phyloP scores from a whole-genome alignment of 1,284 basidiomycete genomes.

The Apiotrichum montevideense region DNA sequence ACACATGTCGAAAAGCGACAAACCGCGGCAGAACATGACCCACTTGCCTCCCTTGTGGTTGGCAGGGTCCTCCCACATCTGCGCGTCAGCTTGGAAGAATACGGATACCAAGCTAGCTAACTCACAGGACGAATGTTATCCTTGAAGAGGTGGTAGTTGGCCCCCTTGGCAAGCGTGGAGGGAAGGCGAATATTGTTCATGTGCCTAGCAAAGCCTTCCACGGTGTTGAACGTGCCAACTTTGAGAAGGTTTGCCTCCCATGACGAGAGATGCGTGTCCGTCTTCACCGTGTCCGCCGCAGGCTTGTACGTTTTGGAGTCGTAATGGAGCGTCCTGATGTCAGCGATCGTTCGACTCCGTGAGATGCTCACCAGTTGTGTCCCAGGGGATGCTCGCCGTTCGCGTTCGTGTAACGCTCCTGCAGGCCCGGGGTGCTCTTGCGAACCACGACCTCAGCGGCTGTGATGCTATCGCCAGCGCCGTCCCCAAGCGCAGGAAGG shows the following conservation, averaged over 20 bases:
- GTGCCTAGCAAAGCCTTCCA: conserved; percentile 86
- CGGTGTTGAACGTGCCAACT: conserved; percentile 70
- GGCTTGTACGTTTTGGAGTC: conserved; percentile 72
- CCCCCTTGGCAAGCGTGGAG: conserved; percentile 75
- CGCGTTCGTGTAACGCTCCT: background rate
- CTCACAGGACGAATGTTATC: conserved; percentile 44
- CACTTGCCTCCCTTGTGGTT: conserved; percentile 90
- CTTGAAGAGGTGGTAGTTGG: conserved; percentile 93
- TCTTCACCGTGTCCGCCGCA: conserved; percentile 48
- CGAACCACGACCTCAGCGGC: conserved; percentile 20
- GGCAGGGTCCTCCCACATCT: conserved; percentile 94
- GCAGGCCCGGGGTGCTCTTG: conserved; percentile 17
- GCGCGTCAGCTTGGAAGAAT: conserved; percentile 28
- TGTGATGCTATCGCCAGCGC: too few species aligned
- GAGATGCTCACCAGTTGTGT: conserved; percentile 62
- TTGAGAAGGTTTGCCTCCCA: conserved; percentile 65
- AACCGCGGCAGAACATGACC: conserved; percentile 79
- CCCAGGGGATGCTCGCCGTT: conserved; percentile 67
- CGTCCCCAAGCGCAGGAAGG: conserved; percentile 7
- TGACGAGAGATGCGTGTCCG: conserved; percentile 20
- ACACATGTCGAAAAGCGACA: conserved; percentile 66
- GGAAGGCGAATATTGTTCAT: conserved; percentile 92
- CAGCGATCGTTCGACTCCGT: background rate
- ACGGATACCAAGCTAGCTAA: background rate
- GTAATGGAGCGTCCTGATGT: conserved; percentile 73